Conservation (phyloP, 495 filamentous ascomycete species). For the Aspergillus incahuasiensis region DNA sequence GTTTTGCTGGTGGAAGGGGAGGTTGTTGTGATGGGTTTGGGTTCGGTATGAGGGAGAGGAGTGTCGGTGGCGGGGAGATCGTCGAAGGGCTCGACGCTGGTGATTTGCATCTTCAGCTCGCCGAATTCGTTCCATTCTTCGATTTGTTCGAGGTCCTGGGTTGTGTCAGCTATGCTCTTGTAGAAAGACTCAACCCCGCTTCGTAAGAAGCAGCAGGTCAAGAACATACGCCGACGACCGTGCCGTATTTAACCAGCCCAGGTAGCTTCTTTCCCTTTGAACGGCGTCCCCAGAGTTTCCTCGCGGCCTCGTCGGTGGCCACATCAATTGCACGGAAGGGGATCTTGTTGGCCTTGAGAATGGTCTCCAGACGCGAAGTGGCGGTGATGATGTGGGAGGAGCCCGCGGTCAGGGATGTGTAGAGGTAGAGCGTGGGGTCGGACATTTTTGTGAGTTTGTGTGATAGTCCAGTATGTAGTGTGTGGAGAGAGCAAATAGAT, state of each 20-base stretch:
- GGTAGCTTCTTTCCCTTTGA: constrained; percentile 79
- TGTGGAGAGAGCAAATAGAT: not conserved
- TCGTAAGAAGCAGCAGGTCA: not conserved
- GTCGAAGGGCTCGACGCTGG: constrained; percentile 34
- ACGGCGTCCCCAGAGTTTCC: constrained; percentile 83
- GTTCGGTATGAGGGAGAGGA: constrained; percentile 22
- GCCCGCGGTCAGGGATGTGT: constrained; percentile 90
- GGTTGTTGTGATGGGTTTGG: constrained; percentile 30
- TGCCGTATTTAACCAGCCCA: constrained; percentile 80
- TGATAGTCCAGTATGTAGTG: not conserved
- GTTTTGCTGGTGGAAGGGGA: constrained; percentile 35
- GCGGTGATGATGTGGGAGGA: constrained; percentile 98
- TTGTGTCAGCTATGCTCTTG: constrained; percentile 2
- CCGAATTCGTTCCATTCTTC: constrained; percentile 99
- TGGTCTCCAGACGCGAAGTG: constrained; percentile 90
- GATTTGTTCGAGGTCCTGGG: constrained; percentile 82
- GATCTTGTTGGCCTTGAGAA: constrained; percentile 91
- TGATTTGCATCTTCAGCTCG: constrained; percentile 83
- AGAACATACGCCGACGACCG: constrained; percentile 75
- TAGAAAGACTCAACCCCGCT: not conserved
- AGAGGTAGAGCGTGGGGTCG: constrained; percentile 83
- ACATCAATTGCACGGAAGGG: constrained; percentile 90
- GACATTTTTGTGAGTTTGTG: constrained; percentile 26
- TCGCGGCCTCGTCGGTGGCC: constrained; percentile 85
- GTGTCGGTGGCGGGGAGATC: constrained; percentile 44